Base-by-base conservation (phyloP, 768 basidiomycete species). In the Hygrophoropsis aurantiaca region DNA sequence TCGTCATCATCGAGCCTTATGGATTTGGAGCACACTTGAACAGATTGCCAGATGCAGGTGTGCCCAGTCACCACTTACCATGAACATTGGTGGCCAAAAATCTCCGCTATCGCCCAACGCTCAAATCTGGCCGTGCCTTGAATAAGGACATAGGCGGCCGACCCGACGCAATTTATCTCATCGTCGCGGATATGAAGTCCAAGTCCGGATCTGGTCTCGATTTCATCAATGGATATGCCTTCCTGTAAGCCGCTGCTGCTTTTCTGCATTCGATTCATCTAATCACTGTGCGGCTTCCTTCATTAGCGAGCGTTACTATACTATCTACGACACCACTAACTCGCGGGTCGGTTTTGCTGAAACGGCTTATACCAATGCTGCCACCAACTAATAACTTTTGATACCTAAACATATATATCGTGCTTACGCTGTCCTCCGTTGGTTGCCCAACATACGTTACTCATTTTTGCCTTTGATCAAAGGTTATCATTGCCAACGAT, bases 21-120 rank as follows among this genome's bases (percentile, higher is more conserved):
- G 90, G 94, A 44, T 90, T 89, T 68, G 97, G 97, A 70, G 88
- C 97, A 55, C 93, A 88, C 68, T 82, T 98, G 41, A 98, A 98
- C 83, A 82, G 97, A 73, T 80, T 98, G 52, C 97, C 97, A 53
- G 95, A 97, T 69, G 94, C 90, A 53, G 87, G 87, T 78, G 90
- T 91, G n/a, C n/a, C n/a, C n/a, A n/a, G 11, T 3, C 45, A 19
- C 16, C 25, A 33, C 30, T 56, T 13, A 35, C 30, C 34, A 52
- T 57, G 42, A 23, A 25, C 20, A 46, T 57, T 27, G 51, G 44
- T 42, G 43, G 44, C 4, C 11, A n/a, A n/a, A 33, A 20, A 20
- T 65, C 58, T 55, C 56, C 57, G 40, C 47, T 69, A 13, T 62
- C 51, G 1, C 52, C 61, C 3, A 62, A 69, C 42, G 67, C 61